These are phyloP conservation scores for Penicillium alfredii DNA, from an alignment of 495 filamentous ascomycete genomes.

Conservation along the genomic window DNA sequence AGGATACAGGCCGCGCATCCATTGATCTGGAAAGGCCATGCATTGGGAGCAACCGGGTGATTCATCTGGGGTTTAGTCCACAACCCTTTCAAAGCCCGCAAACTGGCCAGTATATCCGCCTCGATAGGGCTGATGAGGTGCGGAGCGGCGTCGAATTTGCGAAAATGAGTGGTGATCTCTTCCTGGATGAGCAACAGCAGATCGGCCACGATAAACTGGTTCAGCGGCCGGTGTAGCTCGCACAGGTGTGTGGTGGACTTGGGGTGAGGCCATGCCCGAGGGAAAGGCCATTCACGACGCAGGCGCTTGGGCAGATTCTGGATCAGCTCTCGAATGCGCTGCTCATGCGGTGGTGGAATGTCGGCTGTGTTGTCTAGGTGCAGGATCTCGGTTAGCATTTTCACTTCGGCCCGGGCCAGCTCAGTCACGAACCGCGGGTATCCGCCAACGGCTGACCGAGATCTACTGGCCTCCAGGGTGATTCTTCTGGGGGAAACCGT, in stretches of 20 bases:
- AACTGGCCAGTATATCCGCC: conserved; percentile 5
- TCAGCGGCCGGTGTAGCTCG: conserved; percentile 18
- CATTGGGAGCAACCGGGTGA: background rate
- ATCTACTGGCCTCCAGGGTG: background rate
- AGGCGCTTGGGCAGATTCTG: conserved; percentile 13
- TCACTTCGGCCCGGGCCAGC: conserved; percentile 17
- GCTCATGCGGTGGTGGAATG: background rate
- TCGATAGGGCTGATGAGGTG: conserved; percentile 8
- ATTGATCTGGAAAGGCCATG: conserved; percentile 27
- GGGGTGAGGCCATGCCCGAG: background rate
- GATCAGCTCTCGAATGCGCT: conserved; percentile 8
- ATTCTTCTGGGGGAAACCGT: conserved; percentile 2
- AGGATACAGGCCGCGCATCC: conserved; percentile 39
- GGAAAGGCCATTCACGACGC: conserved; percentile 2
- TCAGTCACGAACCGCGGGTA: conserved; percentile 17
- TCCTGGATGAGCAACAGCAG: conserved; percentile 17
- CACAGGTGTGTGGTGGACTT: conserved; percentile 3
- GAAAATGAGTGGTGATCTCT: conserved; percentile 28
- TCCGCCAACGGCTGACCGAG: conserved; percentile 1
- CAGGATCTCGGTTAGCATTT: conserved; percentile 20
- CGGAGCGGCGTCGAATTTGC: conserved; percentile 18
- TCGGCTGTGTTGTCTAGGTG: conserved; percentile 12
- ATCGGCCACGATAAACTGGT: conserved; percentile 16
- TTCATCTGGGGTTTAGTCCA: conserved; percentile 18
- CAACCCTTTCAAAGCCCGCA: conserved; percentile 26